These are phyloP conservation scores for Mrakia gelida DNA, from an alignment of 768 basidiomycete genomes.

Conservation along the genomic window DNA sequence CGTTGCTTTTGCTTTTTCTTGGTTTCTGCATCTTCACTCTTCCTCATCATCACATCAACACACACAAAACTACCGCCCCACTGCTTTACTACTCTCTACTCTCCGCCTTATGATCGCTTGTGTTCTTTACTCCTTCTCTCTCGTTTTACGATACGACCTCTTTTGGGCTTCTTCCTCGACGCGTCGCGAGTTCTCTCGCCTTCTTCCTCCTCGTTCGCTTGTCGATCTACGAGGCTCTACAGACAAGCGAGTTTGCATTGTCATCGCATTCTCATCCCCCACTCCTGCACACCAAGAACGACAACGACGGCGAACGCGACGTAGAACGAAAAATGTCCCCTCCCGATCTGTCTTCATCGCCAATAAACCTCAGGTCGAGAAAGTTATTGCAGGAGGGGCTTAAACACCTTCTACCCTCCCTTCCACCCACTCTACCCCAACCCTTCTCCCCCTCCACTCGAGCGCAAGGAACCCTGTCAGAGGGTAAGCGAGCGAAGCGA, in stretches of 20 bases:
- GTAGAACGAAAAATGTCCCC: constrained; percentile 1
- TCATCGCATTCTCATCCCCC: too few relatives aligned
- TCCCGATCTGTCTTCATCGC: constrained; percentile 10
- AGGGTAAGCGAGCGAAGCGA: background rate
- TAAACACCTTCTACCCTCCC: too few relatives aligned
- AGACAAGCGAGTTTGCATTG: too few relatives aligned
- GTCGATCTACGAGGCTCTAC: too few relatives aligned
- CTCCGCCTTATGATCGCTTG: background rate
- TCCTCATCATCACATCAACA: background rate
- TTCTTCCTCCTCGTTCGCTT: background rate
- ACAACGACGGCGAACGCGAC: background rate
- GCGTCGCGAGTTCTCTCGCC: too few relatives aligned
- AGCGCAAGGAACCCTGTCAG: background rate
- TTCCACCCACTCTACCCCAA: background rate
- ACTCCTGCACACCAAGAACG: too few relatives aligned
- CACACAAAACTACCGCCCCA: background rate
- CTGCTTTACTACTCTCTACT: too few relatives aligned
- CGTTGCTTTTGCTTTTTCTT: too few relatives aligned
- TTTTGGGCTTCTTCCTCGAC: too few relatives aligned
- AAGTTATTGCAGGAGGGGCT: background rate
- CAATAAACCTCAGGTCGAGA: background rate
- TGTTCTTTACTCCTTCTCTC: too few relatives aligned
- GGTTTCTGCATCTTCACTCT: background rate
- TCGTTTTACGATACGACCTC: too few relatives aligned
- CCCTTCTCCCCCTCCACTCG: background rate